Conservation (phyloP, 1,284 basidiomycete species). For the Fomitiporia mediterranea region DNA sequence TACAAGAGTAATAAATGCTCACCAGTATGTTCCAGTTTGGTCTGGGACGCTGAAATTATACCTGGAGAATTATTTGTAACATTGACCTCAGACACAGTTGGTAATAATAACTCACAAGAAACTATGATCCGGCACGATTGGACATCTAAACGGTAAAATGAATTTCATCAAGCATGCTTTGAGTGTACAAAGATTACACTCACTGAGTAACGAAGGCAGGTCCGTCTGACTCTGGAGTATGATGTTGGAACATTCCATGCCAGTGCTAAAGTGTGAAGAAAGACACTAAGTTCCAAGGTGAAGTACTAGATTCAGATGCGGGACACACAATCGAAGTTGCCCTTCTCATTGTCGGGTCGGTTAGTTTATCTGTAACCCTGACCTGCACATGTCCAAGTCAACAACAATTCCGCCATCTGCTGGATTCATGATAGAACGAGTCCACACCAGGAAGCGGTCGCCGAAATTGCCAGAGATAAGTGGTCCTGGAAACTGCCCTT, state of each 20-base stretch:
- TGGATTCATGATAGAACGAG: neutral
- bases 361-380: constrained; percentile 25
- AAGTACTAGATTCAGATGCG: neutral
- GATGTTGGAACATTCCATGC: constrained; percentile 42
- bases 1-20: too few species aligned
- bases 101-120: constrained; percentile 21
- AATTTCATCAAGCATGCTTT: too few species aligned
- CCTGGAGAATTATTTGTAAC: neutral
- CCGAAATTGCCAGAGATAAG: constrained; percentile 31
- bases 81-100: neutral
- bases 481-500: constrained; percentile 28
- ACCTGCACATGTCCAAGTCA: constrained; percentile 12
- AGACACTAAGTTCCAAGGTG: too few species aligned
- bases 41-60: constrained; percentile 28
- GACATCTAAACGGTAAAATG: constrained; percentile 12
- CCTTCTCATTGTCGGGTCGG: constrained; percentile 23
- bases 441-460: constrained; percentile 26
- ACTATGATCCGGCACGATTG: constrained; percentile 27
- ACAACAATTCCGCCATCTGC: neutral
- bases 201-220: constrained; percentile 36
- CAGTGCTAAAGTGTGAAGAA: constrained; percentile 36
- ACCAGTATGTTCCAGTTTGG: constrained; percentile 32
- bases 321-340: constrained; percentile 27
- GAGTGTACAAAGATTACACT: too few species aligned
- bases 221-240: constrained; percentile 36